These are phyloP conservation scores for Xylaria longipes DNA, from an alignment of 495 filamentous ascomycete genomes.

Conservation along the genomic window DNA sequence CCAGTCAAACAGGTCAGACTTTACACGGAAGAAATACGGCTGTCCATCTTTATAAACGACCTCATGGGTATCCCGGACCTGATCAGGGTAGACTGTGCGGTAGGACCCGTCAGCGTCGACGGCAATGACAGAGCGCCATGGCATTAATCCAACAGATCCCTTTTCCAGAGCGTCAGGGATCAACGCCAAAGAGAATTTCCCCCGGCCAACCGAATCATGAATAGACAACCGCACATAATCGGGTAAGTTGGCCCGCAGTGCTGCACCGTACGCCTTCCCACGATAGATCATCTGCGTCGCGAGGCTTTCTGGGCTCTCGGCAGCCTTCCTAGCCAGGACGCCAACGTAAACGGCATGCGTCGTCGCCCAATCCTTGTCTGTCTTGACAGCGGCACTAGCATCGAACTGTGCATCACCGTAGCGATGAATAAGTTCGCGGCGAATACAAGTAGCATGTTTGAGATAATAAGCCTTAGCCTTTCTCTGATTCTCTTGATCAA, in stretches of 20 bases:
- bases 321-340: not conserved
- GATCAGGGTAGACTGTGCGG: conserved; percentile 12
- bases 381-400: not conserved
- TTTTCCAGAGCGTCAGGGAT: not conserved
- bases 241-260: not conserved
- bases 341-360: conserved; percentile 2
- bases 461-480: conserved; percentile 12
- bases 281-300: not conserved
- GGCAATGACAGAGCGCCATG: conserved; percentile 9
- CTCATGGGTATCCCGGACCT: conserved; percentile 11
- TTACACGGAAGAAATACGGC: conserved; percentile 12
- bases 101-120: conserved; percentile 14
- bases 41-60: conserved; percentile 2
- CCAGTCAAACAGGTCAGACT: conserved; percentile 14
- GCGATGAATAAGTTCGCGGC: conserved; percentile 1
- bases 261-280: conserved; percentile 10
- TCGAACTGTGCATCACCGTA: conserved; percentile 7
- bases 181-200: not conserved
- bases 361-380: conserved; percentile 13
- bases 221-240: conserved; percentile 13
- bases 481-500: not conserved
- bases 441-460: not conserved
- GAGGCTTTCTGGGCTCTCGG: not conserved
- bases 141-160: conserved; percentile 16
- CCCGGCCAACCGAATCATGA: conserved; percentile 9